Conservation (phyloP, 345 rosid genomes). For the Sonneratia caseolaris region DNA sequence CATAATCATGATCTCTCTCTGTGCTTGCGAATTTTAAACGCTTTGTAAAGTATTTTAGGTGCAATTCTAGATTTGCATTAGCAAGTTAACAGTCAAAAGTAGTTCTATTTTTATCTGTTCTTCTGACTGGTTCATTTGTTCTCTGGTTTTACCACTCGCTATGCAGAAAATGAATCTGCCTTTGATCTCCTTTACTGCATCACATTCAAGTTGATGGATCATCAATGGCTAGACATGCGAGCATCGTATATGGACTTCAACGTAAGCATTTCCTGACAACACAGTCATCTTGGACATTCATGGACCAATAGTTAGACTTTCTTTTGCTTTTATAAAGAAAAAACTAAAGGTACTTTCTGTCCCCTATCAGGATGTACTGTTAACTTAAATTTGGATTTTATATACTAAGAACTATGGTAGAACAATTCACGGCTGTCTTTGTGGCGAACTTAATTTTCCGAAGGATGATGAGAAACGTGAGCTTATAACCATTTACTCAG, state of each 20-base stretch:
- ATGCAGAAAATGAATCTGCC: constrained; percentile 75
- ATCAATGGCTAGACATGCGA: constrained; percentile 85
- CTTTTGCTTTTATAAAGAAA: not conserved
- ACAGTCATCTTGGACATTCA: not conserved
- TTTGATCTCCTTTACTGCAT: constrained; percentile 94
- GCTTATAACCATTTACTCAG: too few relatives aligned
- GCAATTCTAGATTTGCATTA: not conserved
- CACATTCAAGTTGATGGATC: constrained; percentile 96
- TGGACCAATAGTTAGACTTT: not conserved
- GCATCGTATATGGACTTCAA: constrained; percentile 99
- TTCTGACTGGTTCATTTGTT: not conserved
- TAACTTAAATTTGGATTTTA: too few relatives aligned
- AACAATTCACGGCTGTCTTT: too few relatives aligned
- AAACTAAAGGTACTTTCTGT: not conserved
- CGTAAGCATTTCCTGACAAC: constrained; percentile 25
- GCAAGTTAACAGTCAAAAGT: not conserved
- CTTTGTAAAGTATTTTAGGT: not conserved
- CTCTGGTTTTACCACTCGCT: constrained; percentile 5
- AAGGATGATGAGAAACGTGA: too few relatives aligned
- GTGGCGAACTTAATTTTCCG: too few relatives aligned
- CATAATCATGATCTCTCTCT: not conserved
- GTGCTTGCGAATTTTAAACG: not conserved
- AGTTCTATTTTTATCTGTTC: not conserved
- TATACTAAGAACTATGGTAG: too few relatives aligned
- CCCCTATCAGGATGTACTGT: too few relatives aligned